Base-by-base conservation (phyloP, 306 rosid genomes). In the Rosa lucieae region DNA sequence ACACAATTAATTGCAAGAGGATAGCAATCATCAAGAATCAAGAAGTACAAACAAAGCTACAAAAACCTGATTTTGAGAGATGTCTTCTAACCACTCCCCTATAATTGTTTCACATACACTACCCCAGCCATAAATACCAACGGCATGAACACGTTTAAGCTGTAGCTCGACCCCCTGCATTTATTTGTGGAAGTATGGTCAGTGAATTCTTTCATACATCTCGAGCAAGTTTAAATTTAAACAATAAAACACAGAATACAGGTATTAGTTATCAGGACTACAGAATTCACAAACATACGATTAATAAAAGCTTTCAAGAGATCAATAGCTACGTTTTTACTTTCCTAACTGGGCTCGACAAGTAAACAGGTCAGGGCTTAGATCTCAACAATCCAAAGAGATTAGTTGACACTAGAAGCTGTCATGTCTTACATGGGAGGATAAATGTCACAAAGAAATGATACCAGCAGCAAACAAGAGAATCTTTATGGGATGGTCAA, bases 1-100 rank as follows among this genome's bases (percentile, higher is more conserved):
- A 15, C 47, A 59, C 18, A 62, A 80, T 53, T 39, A 65, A 48
- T 61, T 72, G 74, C 65, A 85, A 68, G 77, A 85, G 59, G 18
- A 70, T 42, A 53, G 80, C 76, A 77, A 76, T 48, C 75, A 74
- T 78, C 75, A 65, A 67, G 56, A 72, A 74, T 78, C 75, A 65
- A 67, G 56, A 72, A 77, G 78, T n/a, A 82, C 14, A 49, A 79
- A 39, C 70, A 73, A 65, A 21, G 70, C 77, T 67, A 73, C 66
- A 67, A 23, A 62, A 72, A 95, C 99, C 96, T 95, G 99, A 84
- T 93, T 95, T 76, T 90, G 98, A 58, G 98, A 95, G 76, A 95
- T 82, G 84, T 95, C 98, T 85, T 89, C 99, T 80, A 91, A 78
- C 99, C 99, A 95, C 87, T 95, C 97, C 80, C 97, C 98, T 70